phyloP scores from a whole-genome alignment of 1,284 basidiomycete genomes.

The Violaceomyces palustris region DNA sequence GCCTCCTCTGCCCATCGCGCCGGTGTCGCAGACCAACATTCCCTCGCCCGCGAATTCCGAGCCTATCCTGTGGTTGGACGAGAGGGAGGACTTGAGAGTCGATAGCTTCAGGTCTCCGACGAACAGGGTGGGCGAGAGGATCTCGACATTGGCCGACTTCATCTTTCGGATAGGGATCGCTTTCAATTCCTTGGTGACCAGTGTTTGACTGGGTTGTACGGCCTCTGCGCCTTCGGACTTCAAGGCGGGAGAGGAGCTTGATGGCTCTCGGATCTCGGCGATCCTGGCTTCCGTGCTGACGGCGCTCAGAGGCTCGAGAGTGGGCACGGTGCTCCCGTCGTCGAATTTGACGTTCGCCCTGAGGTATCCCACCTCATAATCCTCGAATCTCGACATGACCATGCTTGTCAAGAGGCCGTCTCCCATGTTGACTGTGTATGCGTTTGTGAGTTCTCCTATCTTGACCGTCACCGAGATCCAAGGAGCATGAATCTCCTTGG shows the following conservation, averaged over 20 bases:
- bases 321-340: constrained; percentile 66
- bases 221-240: too few relatives aligned
- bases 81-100: constrained; percentile 33
- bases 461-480: constrained; percentile 67
- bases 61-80: constrained; percentile 25
- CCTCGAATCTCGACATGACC: constrained; percentile 92
- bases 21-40: constrained; percentile 43
- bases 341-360: constrained; percentile 75
- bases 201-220: too few relatives aligned
- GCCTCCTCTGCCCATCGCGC: not conserved
- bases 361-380: constrained; percentile 89
- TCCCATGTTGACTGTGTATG: constrained; percentile 86
- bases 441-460: constrained; percentile 92
- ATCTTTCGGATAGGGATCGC: not conserved
- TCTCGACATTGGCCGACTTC: not conserved
- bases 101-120: constrained; percentile 51
- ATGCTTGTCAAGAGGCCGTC: constrained; percentile 75
- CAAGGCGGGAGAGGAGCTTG: too few relatives aligned
- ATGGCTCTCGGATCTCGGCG: too few relatives aligned
- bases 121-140: constrained; percentile 31
- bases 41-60: constrained; percentile 52
- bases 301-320: constrained; percentile 52
- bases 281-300: too few relatives aligned
- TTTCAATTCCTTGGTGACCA: too few relatives aligned
- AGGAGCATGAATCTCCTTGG: constrained; percentile 82